Conservation (phyloP, 441 rosid genomes). For the Capsella rubella region DNA sequence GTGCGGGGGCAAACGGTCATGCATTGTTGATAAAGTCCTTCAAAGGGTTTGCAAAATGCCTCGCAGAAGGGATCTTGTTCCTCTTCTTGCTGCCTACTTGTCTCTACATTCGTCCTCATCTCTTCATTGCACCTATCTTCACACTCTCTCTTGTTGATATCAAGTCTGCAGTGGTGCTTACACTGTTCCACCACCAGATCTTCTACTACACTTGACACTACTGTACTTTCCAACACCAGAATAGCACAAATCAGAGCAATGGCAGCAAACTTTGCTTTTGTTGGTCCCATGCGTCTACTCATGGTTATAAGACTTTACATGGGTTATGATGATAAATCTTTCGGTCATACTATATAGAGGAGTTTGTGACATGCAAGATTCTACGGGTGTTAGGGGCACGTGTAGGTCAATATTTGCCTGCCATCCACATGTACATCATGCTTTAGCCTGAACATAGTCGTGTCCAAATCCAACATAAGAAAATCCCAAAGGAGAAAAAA, state of each 20-base stretch:
- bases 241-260: conserved; percentile 12
- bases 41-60: conserved; percentile 19
- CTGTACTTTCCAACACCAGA: conserved; percentile 12
- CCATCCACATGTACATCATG: conserved; percentile 34
- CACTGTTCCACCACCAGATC: conserved; percentile 10
- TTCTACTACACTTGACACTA: conserved; percentile 10
- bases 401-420: conserved; percentile 2
- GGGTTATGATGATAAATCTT: conserved; percentile 1
- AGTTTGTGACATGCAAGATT: conserved; percentile 24
- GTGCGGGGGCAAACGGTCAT: conserved; percentile 5
- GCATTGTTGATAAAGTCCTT: conserved; percentile 4
- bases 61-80: conserved; percentile 5
- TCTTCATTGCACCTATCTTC: not conserved
- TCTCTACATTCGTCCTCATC: not conserved
- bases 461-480: conserved; percentile 13
- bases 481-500: not conserved
- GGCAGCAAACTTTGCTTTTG: not conserved
- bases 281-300: conserved; percentile 12
- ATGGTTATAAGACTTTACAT: not conserved
- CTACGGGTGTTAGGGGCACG: conserved; percentile 11
- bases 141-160: conserved; percentile 16
- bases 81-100: not conserved
- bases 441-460: not conserved
- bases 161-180: conserved; percentile 27
- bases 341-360: conserved; percentile 7